Base-by-base conservation (phyloP, 2,329 filamentous ascomycete genomes). In the Neospermospora avenae region DNA sequence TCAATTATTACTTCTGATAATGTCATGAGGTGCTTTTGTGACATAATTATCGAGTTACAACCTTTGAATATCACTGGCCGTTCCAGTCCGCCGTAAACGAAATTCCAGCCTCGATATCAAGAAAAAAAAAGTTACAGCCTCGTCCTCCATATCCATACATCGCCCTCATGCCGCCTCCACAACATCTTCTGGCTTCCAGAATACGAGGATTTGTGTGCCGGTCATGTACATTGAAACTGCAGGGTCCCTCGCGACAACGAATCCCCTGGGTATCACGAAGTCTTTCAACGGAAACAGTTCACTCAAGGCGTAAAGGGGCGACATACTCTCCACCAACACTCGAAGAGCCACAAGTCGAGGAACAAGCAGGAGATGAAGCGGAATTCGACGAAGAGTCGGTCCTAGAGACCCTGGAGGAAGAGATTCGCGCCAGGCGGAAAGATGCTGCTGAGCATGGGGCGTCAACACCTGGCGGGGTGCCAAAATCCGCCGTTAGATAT, bases 121-220 rank as follows among this genome's bases (percentile, higher is more conserved):
- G 18, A 20, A 8, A 52, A 56, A 62, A 55, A 55, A 35, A 22
- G 24, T 45, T 37, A 28, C 53, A 49, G 55, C 55, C 55, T 57
- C 35, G 44, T 60, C 48, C 61, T 37, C 45, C 28, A 41, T 55
- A 55, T 45, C 46, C 45, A 39, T 46, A 66, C 60, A 66, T 57
- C 62, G 60, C 62, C 67, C 68, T 61, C 67, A 73, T 72, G 71
- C 69, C 70, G 65, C 64, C 67, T 58, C 63, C 67, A 58, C 67
- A 67, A 65, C 62, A 56, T 31, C 48, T 68, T 61, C 53, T 69
- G 34, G 58, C 67, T 58, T 65, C 66, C 37, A 67, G 63, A 63
- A 58, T 68, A 57, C 62, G 66, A 63, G 69, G 68, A 3, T 73
- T 67, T 54, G 65, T 74, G 14, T 74, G 72, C 62, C 69, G 59